Percentiles rank a stretch among this genome's conserved stretches.
Evolutionary conservation across 2,329 filamentous ascomycete genomes (phyloP).

Genomic region (Colletotrichum lupini): DNA sequence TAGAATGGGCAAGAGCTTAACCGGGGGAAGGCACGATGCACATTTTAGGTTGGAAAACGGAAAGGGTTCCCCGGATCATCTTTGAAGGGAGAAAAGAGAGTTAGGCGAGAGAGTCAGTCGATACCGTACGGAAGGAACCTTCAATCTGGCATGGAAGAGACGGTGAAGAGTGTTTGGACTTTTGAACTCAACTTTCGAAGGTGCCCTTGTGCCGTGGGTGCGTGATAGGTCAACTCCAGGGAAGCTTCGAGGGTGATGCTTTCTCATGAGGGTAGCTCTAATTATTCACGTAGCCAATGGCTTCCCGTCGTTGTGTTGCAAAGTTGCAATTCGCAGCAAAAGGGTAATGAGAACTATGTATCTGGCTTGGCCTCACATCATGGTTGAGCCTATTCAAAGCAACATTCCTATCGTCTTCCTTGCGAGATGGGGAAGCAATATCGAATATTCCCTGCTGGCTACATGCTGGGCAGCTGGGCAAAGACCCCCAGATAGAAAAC

Average conservation of each 20-base stretch:
- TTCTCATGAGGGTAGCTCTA: not conserved
- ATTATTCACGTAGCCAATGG: not conserved
- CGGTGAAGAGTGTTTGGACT: not conserved
- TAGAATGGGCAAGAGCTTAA: too few relatives aligned
- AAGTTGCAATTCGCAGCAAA: not conserved
- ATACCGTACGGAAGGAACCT: not conserved
- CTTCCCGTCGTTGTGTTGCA: not conserved
- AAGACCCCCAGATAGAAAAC: not conserved
- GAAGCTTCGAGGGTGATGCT: not conserved
- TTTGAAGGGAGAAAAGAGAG: not conserved
- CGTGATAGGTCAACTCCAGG: not conserved
- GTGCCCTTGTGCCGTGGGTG: not conserved
- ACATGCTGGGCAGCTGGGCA: constrained; percentile 11
- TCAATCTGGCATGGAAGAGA: not conserved
- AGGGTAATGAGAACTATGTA: not conserved
- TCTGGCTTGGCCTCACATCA: constrained; percentile 6
- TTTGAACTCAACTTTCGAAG: too few relatives aligned
- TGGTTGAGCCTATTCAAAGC: not conserved
- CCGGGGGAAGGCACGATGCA: not conserved
- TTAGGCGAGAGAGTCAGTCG: not conserved
- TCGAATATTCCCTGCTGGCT: not conserved
- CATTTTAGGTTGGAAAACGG: not conserved
- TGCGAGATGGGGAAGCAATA: not conserved
- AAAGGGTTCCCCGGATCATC: constrained; percentile 6
- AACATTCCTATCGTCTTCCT: not conserved